Base-by-base conservation (phyloP, 768 basidiomycete genomes). In the Tulasnella sp. region DNA sequence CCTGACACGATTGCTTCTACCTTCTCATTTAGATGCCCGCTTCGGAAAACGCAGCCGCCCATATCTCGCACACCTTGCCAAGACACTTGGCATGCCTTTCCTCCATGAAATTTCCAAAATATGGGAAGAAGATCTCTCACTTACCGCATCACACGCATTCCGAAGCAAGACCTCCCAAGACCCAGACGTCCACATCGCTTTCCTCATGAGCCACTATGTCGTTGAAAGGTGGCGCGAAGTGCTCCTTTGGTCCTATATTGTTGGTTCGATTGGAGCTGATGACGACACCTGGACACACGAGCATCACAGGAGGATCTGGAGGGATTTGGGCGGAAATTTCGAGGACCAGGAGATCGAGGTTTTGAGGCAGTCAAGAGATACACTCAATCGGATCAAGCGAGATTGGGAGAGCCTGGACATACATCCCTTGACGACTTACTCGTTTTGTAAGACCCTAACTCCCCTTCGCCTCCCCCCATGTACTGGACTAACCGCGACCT, bases 21-120 rank as follows among this genome's bases (percentile, higher is more conserved):
- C 37, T 13, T 9, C 70, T n/a, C 32, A 18, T 9, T 0, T 73
- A 80, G 82, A 82, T 70, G 51, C 61, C 4, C 81, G 82, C 7
- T 83, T 83, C 57, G 83, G 83, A 11, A 39, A 32, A 23, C 77
- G 83, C 0, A 26, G 26, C 2, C 76, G 83, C 18, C 82, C 82
- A 0, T 83, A 83, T 78, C 75, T 81, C 37, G 77, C 79, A 0
- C 83, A 83, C 77, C 71, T 80, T 16, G 82, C 80, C 37, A 81
- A 81, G 61, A 67, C 79, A 0, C 32, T 83, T 20, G 74, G 79
- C 35, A 16, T 40, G 16, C 76, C 82, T 15, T 26, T 83, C 29
- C 44, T 82, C 35, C 51, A 44, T 15, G 83, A 83, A 72, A 67
- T 81, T 5, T 78, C 79, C 35, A 23, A n/a, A 16, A 77, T 81